These are phyloP conservation scores for Raddia guianensis DNA, from an alignment of 176 grass and related monocot species.

Conservation along the genomic window DNA sequence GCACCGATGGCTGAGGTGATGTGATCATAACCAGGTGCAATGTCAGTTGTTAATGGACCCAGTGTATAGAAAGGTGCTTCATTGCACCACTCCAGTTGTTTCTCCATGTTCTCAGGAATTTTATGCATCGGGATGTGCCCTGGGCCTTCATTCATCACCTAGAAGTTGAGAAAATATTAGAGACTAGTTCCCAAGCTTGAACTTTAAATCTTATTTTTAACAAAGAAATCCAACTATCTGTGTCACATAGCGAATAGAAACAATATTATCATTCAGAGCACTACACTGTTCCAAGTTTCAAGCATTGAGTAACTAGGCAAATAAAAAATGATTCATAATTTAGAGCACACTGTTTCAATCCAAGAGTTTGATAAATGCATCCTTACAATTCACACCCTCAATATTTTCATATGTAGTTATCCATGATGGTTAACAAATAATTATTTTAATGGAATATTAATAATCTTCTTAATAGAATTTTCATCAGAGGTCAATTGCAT, in stretches of 20 bases:
- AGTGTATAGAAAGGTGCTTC: constrained; percentile 97
- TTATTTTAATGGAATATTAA: background rate
- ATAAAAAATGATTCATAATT: background rate
- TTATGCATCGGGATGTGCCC: constrained; percentile 97
- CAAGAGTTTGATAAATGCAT: background rate
- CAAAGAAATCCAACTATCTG: background rate
- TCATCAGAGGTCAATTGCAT: background rate
- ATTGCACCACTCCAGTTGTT: constrained; percentile 97
- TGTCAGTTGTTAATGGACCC: constrained; percentile 95
- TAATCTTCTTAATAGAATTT: background rate
- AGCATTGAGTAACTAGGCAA: background rate
- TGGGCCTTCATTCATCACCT: constrained; percentile 99
- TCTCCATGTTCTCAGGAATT: constrained; percentile 98
- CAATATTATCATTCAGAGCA: constrained; percentile 4
- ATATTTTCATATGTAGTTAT: background rate
- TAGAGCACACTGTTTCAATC: background rate
- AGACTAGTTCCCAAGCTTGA: background rate
- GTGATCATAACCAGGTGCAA: constrained; percentile 98
- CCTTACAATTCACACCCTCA: too few species aligned
- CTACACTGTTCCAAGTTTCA: constrained; percentile 26
- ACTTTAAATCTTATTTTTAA: background rate
- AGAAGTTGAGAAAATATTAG: constrained; percentile 40
- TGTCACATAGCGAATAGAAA: background rate
- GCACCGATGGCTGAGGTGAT: constrained; percentile 98
- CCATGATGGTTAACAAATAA: background rate